phyloP scores from a whole-genome alignment of 805 yeast species.

The Metschnikowia shivogae region DNA sequence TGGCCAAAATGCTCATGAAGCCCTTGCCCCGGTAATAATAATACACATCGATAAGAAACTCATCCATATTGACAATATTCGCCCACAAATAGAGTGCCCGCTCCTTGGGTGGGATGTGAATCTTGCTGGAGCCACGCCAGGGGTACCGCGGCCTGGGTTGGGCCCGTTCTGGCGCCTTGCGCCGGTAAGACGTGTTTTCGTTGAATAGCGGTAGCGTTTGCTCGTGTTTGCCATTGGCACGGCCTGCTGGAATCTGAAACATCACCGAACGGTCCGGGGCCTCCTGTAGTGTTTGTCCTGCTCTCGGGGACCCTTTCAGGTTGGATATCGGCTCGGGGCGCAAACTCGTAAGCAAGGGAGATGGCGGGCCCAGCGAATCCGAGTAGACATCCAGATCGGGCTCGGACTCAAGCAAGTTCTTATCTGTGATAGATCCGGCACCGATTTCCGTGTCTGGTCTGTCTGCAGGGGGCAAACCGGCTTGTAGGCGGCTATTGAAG shows the following conservation, averaged over 20 bases:
- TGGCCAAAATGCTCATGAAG: slow-evolving; percentile 66
- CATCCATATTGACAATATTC: slow-evolving; percentile 86
- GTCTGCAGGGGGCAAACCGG: background rate
- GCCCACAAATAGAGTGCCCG: slow-evolving; percentile 96
- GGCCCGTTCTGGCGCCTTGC: background rate
- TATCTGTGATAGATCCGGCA: slow-evolving; percentile 3
- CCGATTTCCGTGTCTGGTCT: background rate
- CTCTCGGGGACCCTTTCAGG: background rate
- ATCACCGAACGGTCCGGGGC: slow-evolving; percentile 6
- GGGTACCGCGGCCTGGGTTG: slow-evolving; percentile 1
- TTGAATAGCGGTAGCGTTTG: slow-evolving; percentile 6
- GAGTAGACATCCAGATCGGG: slow-evolving; percentile 32
- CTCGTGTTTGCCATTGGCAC: background rate
- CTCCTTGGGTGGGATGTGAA: slow-evolving; percentile 48
- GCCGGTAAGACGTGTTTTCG: slow-evolving; percentile 4
- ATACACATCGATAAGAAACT: slow-evolving; percentile 78
- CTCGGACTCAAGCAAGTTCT: slow-evolving; percentile 28
- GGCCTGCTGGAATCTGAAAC: slow-evolving; percentile 8
- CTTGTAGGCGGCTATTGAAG: background rate
- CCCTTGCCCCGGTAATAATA: slow-evolving; percentile 85
- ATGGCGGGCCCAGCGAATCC: slow-evolving; percentile 19
- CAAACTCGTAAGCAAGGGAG: slow-evolving; percentile 10
- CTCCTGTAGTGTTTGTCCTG: background rate
- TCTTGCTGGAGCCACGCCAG: slow-evolving; percentile 6
- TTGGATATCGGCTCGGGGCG: background rate